Evolutionary conservation across 2,329 filamentous ascomycete species (phyloP), one percentile per base, ranked within the genome.

Genomic region (Rhynchosporium graminicola): DNA sequence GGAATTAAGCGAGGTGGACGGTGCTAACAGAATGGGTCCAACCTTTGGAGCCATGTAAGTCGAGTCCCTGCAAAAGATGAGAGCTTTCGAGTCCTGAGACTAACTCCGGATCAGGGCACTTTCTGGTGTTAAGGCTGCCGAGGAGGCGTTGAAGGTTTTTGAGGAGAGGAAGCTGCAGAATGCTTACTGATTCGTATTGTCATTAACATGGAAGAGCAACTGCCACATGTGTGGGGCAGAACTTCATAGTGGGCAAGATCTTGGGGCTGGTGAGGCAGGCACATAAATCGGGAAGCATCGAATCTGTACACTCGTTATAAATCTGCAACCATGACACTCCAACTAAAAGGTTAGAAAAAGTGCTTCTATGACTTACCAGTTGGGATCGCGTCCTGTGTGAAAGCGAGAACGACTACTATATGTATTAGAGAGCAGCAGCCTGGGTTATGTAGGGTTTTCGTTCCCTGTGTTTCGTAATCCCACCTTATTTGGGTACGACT

Each of bases 1-100:
- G 92, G 92, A 97, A 77, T 80, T 97, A 69, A 91, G 87, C 63
- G 92, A 97, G 78, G 87, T 96, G 38, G 92, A 97, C 72, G 92
- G 92, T 20, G 91, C 91, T 65, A 96, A 96, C 80, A 86, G 92
- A 59, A 97, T 97, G 92, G 93, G 88, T 12, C 57, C 57, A 28
- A 59, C 57, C 3, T 59, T 59, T 43, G 57, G 74, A 10, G 51
- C 51, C 26, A 62, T 50, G 59, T 57, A 69, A 59, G 15, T 43
- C 40, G 20, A 20, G 20, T 20, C 20, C 20, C 20, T 20, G 20
- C 20, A 20, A 12, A n/a, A 43, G 36, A 10, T 8, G 1, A 2
- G 6, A 33, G 29, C 36, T 59, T n/a, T 43, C 46, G 5, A 43
- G 12, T 15, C 29, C 1, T 20, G 20, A 20, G 20, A 20, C 20